phyloP scores from a whole-genome alignment of 2,329 filamentous ascomycete species.

The Lojkania enalia region DNA sequence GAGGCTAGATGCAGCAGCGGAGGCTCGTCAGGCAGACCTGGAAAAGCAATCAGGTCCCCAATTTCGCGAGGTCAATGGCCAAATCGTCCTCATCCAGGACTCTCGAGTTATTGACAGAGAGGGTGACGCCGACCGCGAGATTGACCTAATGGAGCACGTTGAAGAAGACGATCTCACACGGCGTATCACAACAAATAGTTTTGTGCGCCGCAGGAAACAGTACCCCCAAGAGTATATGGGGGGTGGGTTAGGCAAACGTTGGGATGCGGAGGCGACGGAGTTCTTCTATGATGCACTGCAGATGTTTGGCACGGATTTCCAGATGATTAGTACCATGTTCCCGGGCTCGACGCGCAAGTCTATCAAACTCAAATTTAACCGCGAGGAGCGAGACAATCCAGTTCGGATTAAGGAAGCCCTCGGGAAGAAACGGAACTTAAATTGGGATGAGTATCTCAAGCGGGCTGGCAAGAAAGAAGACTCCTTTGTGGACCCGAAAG shows the following conservation, averaged over 20 bases:
- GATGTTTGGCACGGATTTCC: conserved; percentile 83
- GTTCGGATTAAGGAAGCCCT: conserved; percentile 66
- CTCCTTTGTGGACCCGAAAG: conserved; percentile 42
- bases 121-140: conserved; percentile 60
- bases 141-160: conserved; percentile 61
- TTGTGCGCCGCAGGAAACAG: conserved; percentile 63
- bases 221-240: conserved; percentile 51
- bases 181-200: conserved; percentile 69
- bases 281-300: conserved; percentile 74
- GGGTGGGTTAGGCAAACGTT: conserved; percentile 54
- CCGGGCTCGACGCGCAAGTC: conserved; percentile 70
- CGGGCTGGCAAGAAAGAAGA: conserved; percentile 38
- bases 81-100: conserved; percentile 71
- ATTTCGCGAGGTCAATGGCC: conserved; percentile 68
- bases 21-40: conserved; percentile 13
- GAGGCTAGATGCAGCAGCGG: conserved; percentile 20
- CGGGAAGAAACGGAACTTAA: conserved; percentile 46
- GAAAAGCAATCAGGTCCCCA: conserved; percentile 50
- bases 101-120: conserved; percentile 71
- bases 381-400: conserved; percentile 72
- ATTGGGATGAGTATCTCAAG: conserved; percentile 48
- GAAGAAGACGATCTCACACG: conserved; percentile 80
- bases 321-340: conserved; percentile 78
- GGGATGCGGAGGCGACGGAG: conserved; percentile 72
- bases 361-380: conserved; percentile 81